phyloP scores from a whole-genome alignment of 495 filamentous ascomycete genomes.

The Talaromyces borbonicus region DNA sequence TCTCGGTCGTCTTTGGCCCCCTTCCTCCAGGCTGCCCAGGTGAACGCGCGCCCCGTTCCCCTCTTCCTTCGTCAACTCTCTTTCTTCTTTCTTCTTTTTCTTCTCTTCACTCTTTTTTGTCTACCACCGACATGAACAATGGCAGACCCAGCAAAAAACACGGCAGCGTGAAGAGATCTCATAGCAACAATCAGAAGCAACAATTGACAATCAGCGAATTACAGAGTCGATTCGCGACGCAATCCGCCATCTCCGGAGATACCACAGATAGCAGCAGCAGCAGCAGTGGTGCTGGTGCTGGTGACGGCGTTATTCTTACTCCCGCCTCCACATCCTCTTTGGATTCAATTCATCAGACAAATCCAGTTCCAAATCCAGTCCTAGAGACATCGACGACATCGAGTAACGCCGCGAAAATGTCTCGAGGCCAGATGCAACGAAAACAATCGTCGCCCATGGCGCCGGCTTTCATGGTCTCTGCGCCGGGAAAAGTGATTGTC shows the following conservation, averaged over 20 bases:
- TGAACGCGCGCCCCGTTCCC: not conserved
- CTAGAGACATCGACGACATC: not conserved
- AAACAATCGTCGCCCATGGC: slow-evolving; percentile 47
- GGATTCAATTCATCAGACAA: not conserved
- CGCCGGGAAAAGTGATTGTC: slow-evolving; percentile 82
- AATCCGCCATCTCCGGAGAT: not conserved
- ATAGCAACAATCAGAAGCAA: slow-evolving; percentile 1
- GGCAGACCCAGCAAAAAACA: slow-evolving; percentile 15
- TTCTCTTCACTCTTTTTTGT: too few species aligned
- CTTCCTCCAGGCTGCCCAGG: not conserved
- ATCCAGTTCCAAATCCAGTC: too few species aligned
- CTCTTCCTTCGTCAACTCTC: not conserved
- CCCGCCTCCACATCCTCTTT: slow-evolving; percentile 3
- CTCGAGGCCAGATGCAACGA: slow-evolving; percentile 8
- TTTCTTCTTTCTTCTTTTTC: not conserved
- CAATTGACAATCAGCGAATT: slow-evolving; percentile 5
- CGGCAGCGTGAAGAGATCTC: slow-evolving; percentile 11
- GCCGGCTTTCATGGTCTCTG: slow-evolving; percentile 84
- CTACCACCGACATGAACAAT: slow-evolving; percentile 15
- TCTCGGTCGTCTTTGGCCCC: not conserved
- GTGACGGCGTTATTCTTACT: slow-evolving; percentile 4
- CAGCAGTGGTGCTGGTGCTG: not conserved
- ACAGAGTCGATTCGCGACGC: slow-evolving; percentile 1
- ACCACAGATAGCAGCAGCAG: not conserved
- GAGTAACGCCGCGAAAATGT: not conserved